Base-by-base conservation (phyloP, 805 yeast species). In the Yamadazyma phyllophila region DNA sequence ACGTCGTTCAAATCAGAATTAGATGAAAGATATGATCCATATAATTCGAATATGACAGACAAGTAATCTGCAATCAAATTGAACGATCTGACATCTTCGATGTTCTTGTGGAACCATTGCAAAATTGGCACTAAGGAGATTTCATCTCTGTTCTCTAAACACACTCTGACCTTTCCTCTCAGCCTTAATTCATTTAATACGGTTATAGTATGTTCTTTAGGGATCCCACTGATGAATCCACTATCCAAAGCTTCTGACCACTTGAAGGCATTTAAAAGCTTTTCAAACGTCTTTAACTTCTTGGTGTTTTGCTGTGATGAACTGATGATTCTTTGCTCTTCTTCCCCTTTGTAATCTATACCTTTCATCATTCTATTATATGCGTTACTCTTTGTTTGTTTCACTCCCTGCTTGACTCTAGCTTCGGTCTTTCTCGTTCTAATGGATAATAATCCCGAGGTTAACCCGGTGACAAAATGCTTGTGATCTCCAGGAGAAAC, bases 201-300 rank as follows among this genome's bases (percentile, higher is more conserved):
- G 12, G 96, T 85, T 7, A 88, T 71, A 0, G 96, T 87, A 49
- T 83, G 74, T 56, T 91, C 97, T 47, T 83, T 80, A 0, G 92
- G 81, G 61, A 83, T 76, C 10, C 96, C 96, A 2, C 85, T 77
- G 11, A 79, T 73, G 51, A 92, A 83, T 1, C 96, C 97, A 47
- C 83, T 76, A 62, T 92, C 96, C 36, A 94, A 74, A 4, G 98
- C 97, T 54, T 91, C 97, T 2, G 83, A 63, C 97, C 98, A 94
- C 60, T 85, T 81, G 73, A 94, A 94, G 24, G 86, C 86, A 60
- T 88, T 87, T 50, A 94, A 74, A 57, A 85, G 85, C 59, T 77
- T 85, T 64, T 94, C 99, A 60, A 84, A 92, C 39, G 81, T 84
- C 63, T 84, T 84, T 47, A 89, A 74, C 60, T 85, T 86, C 63